Evolutionary conservation across 108 stramenopile genomes (phyloP).

Genomic region (Stephanodiscus minutulus): DNA sequence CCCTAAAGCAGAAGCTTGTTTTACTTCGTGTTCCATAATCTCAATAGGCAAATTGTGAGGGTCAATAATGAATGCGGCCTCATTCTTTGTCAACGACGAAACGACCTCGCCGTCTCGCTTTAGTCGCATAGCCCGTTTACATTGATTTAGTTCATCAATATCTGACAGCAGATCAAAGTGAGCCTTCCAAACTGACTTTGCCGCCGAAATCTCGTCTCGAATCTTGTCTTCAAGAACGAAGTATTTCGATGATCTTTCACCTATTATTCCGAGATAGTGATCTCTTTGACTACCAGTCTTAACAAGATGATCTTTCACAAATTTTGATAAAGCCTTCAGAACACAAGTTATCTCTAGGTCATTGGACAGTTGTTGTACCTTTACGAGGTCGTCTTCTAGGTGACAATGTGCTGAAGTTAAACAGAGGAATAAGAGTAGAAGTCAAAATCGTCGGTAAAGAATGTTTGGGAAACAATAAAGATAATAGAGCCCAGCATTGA

Average conservation of each 20-base stretch:
- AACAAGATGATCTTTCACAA: constrained; percentile 5
- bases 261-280: constrained; percentile 3
- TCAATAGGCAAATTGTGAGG: constrained; percentile 30
- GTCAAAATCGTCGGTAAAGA: no score
- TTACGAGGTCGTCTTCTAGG: constrained; percentile 37
- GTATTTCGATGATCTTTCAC: constrained; percentile 38
- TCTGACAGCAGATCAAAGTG: constrained; percentile 71
- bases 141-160: constrained; percentile 68
- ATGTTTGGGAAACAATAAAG: not conserved
- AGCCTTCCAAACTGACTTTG: constrained; percentile 56
- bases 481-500: not conserved
- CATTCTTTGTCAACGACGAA: constrained; percentile 44
- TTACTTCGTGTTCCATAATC: constrained; percentile 55
- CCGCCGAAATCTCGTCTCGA: constrained; percentile 49
- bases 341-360: constrained; percentile 38
- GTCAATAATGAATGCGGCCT: constrained; percentile 51
- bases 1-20: constrained; percentile 59
- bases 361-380: constrained; percentile 23
- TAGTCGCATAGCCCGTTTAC: constrained; percentile 62
- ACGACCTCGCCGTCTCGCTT: constrained; percentile 50
- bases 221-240: constrained; percentile 46
- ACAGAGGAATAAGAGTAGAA: not conserved
- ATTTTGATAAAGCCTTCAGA: constrained; percentile 25
- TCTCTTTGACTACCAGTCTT: not conserved
- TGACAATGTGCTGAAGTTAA: constrained; percentile 28